phyloP scores from a whole-genome alignment of 305 asterid genomes.

The Fraxinus angustifolia region DNA sequence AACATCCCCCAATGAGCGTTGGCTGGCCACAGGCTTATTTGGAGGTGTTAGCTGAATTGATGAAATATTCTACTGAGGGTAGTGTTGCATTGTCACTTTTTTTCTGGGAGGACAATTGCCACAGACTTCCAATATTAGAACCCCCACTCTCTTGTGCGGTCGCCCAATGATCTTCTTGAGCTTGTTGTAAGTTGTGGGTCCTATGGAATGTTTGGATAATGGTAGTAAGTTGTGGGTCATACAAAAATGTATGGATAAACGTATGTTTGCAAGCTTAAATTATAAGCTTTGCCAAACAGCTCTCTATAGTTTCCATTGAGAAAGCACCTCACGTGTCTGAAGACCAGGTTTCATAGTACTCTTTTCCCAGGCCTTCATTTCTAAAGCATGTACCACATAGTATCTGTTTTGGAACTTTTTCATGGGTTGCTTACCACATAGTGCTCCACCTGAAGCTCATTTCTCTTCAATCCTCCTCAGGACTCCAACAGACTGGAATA shows the following conservation, averaged over 20 bases:
- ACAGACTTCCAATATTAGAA: neutral
- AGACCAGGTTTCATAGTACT: neutral
- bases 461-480: conserved; percentile 36
- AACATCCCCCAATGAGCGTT: neutral
- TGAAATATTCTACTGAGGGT: neutral
- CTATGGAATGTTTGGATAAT: neutral
- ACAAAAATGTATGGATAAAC: neutral
- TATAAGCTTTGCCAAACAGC: neutral
- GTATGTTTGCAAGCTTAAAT: neutral
- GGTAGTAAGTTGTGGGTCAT: neutral
- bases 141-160: neutral
- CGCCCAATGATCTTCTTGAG: neutral
- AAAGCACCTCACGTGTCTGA: neutral
- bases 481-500: conserved; percentile 78
- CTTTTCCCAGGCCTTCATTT: neutral
- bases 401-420: neutral
- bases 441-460: neutral
- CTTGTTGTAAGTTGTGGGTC: neutral
- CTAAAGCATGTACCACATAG: neutral
- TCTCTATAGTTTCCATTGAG: neutral
- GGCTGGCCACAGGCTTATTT: neutral
- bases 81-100: neutral
- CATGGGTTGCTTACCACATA: neutral
- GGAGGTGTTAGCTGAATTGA: neutral
- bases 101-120: neutral